Evolutionary conservation across 805 yeast species (phyloP).

Genomic region (Candida loeiensis): DNA sequence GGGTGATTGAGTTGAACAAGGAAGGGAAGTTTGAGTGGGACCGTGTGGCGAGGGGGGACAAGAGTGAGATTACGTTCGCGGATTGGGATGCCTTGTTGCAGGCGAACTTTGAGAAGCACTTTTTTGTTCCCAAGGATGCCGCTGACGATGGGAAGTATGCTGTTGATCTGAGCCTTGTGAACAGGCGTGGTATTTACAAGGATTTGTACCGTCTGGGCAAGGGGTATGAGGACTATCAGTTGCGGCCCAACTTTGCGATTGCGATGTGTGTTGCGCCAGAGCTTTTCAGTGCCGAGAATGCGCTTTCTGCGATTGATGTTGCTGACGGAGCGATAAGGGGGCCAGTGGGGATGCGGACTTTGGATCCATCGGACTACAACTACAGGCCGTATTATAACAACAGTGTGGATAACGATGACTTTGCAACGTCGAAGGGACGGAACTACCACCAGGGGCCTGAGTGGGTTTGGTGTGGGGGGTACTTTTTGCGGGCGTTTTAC

Average conservation of each 20-base stretch:
- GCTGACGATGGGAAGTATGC: conserved; percentile 58
- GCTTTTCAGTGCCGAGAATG: conserved; percentile 61
- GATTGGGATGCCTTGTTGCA: conserved; percentile 74
- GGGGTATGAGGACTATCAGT: conserved; percentile 88
- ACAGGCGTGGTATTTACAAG: conserved; percentile 92
- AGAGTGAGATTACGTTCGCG: conserved; percentile 49
- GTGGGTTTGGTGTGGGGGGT: conserved; percentile 94
- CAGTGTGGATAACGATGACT: conserved; percentile 75
- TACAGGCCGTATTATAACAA: conserved; percentile 88
- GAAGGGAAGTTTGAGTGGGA: conserved; percentile 56
- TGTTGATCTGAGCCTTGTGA: conserved; percentile 61
- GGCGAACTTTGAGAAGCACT: conserved; percentile 74
- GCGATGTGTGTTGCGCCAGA: conserved; percentile 97
- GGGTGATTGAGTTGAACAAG: conserved; percentile 58
- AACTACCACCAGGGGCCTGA: conserved; percentile 99
- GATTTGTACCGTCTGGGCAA: conserved; percentile 80
- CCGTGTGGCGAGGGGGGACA: conserved; percentile 57
- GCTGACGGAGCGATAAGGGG: conserved; percentile 81
- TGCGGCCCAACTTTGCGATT: conserved; percentile 87
- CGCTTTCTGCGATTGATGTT: conserved; percentile 57
- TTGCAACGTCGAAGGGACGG: conserved; percentile 91
- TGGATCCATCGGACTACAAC: conserved; percentile 90
- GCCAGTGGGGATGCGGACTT: conserved; percentile 85
- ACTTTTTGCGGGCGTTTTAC: conserved; percentile 74
- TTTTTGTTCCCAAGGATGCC: conserved; percentile 67